Conservation (phyloP, 441 rosid genomes). For the Brassica balearica region DNA sequence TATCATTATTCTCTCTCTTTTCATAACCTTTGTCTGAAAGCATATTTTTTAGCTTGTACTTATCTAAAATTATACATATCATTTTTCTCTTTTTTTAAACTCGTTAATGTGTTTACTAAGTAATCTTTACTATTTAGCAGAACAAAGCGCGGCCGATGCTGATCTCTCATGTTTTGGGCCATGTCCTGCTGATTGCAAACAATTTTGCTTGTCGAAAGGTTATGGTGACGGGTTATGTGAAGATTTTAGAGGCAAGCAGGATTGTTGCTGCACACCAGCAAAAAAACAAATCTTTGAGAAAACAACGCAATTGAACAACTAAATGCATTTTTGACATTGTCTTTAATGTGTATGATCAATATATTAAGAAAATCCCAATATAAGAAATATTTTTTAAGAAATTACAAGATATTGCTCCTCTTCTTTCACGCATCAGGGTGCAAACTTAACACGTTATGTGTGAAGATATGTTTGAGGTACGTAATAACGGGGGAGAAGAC, state of each 20-base stretch:
- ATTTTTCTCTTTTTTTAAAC: too few relatives aligned
- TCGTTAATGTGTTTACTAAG: not conserved
- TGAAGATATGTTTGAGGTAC: not conserved
- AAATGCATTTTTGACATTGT: not conserved
- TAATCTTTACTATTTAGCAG: not conserved
- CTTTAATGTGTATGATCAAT: conserved; percentile 6
- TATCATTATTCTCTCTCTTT: not conserved
- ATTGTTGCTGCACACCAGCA: conserved; percentile 35
- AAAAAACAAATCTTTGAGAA: conserved; percentile 1
- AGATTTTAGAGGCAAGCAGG: not conserved
- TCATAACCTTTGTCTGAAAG: not conserved
- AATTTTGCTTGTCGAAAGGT: conserved; percentile 1
- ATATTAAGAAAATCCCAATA: not conserved
- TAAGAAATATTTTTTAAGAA: not conserved
- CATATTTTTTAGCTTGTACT: not conserved
- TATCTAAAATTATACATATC: not conserved
- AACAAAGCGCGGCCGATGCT: not conserved
- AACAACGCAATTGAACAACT: not conserved
- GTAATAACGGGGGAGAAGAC: not conserved
- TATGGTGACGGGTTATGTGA: conserved; percentile 9
- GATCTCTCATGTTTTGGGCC: conserved; percentile 25
- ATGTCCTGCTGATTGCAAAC: conserved; percentile 7
- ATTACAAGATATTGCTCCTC: not conserved
- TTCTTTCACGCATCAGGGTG: not conserved
- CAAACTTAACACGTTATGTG: not conserved